Evolutionary conservation across 306 rosid genomes (phyloP), one percentile per base, ranked within the genome.

Genomic region (Malus orientalis): DNA sequence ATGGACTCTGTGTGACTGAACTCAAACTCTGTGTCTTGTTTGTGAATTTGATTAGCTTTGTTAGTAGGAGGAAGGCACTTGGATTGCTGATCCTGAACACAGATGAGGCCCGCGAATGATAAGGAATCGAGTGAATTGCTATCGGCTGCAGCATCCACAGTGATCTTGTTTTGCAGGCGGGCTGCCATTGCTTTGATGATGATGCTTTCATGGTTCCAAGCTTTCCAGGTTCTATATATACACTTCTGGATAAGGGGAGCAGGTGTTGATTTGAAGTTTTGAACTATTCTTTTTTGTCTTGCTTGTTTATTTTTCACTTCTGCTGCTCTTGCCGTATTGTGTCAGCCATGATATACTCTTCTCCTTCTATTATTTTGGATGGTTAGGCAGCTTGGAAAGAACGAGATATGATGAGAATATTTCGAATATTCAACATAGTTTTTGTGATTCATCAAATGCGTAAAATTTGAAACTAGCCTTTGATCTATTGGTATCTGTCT

Each of bases 61-160:
- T 76, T 73, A 16, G 65, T 74, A 60, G 84, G 71, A 70, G 84
- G 74, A 70, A 75, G 81, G 61, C 69, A 33, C 74, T 81, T 80
- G 32, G 77, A 47, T 67, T 85, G 88, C 81, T 80, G 86, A 74
- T 90, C 88, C 77, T 90, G 88, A 69, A 85, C 71, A 51, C 87
- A 81, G 73, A 89, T 66, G 57, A 86, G 86, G 78, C 80, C 90
- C 32, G 90, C 74, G 68, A 93, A 93, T 16, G 96, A 89, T 65
- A 93, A 85, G 2, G 93, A 90, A 25, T 86, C 91, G 7, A 73
- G 18, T 36, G 90, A 81, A 76, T 64, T 55, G 77, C 69, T 40
- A 38, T 80, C 89, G 32, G 80, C 78, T 6, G 69, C 89, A 67
- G 63, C 76, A 62, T 85, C 74, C 11, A 78, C 32, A 55, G 83